These are phyloP conservation scores for Botrytis pseudocinerea DNA, from an alignment of 2,329 filamentous ascomycete species.

Conservation along the genomic window DNA sequence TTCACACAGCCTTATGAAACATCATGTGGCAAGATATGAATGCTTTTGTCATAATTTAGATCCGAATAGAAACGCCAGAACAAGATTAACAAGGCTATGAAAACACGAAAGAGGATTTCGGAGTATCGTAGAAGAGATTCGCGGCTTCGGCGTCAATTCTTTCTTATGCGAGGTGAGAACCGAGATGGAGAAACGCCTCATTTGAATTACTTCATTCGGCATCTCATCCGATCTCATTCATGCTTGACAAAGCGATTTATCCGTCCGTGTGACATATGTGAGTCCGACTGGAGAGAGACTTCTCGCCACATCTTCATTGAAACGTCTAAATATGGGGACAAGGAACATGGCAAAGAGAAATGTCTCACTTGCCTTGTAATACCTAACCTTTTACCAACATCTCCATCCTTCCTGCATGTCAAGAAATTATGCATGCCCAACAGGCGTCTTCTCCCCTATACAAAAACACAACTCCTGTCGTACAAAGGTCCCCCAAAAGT, in stretches of 20 bases:
- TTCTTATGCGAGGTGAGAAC: background rate
- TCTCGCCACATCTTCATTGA: background rate
- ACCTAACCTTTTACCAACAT: background rate
- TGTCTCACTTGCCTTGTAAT: constrained; percentile 4
- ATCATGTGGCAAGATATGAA: constrained; percentile 3
- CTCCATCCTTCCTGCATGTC: background rate
- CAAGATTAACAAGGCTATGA: background rate
- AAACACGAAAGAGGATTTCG: background rate
- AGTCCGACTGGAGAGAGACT: background rate
- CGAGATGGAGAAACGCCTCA: background rate
- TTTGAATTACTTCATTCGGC: background rate
- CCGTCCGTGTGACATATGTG: background rate
- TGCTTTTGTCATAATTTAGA: background rate
- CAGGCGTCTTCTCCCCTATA: background rate
- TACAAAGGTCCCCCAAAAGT: background rate
- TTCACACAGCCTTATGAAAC: background rate
- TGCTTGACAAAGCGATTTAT: background rate
- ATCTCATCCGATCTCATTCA: background rate
- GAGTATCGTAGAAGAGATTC: background rate
- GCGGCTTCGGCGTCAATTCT: background rate
- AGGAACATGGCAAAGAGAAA: background rate
- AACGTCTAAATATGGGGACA: background rate
- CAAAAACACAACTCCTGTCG: background rate
- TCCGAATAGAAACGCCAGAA: background rate
- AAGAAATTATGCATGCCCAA: background rate